A percentile compares a stretch with the other conserved stretches of the same genome.
phyloP scores from a whole-genome alignment of 768 basidiomycete genomes.

The Leccinum truebloodii region DNA sequence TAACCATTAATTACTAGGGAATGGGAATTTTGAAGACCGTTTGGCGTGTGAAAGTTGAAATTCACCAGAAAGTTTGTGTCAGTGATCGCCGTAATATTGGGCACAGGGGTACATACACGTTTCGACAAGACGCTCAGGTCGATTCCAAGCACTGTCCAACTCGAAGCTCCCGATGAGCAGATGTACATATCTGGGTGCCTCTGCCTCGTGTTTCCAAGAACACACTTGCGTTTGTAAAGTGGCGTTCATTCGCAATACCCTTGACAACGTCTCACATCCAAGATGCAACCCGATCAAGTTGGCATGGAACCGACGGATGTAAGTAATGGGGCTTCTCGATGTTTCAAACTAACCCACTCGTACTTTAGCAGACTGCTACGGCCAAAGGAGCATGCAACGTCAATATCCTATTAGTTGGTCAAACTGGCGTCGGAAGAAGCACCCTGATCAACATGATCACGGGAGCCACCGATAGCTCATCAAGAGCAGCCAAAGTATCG shows the following conservation, averaged over 20 bases:
- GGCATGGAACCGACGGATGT: neutral
- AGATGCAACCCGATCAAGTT: neutral
- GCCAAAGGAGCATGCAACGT: neutral
- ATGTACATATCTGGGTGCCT: slow-evolving; percentile 19
- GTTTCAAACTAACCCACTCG: neutral
- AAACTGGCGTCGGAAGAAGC: slow-evolving; percentile 32
- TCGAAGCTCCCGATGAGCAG: neutral
- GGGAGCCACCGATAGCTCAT: slow-evolving; percentile 15
- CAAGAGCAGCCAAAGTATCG: slow-evolving; percentile 21
- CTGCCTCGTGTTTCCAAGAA: slow-evolving; percentile 22
- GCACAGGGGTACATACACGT: neutral
- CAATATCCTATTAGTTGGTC: slow-evolving; percentile 27
- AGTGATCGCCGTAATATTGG: neutral
- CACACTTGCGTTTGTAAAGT: slow-evolving; percentile 5
- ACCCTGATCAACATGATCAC: slow-evolving; percentile 30
- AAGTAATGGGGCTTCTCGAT: slow-evolving; percentile 4
- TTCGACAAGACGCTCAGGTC: neutral
- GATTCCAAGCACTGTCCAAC: neutral
- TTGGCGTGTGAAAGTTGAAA: too few relatives aligned
- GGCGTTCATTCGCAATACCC: slow-evolving; percentile 1
- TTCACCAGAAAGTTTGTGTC: neutral
- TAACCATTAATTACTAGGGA: too few relatives aligned
- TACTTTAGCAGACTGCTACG: slow-evolving; percentile 1
- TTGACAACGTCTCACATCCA: slow-evolving; percentile 4
- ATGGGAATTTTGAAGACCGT: too few relatives aligned